phyloP scores from a whole-genome alignment of 352 stramenopile genomes.

The Pythium phragmiticola region DNA sequence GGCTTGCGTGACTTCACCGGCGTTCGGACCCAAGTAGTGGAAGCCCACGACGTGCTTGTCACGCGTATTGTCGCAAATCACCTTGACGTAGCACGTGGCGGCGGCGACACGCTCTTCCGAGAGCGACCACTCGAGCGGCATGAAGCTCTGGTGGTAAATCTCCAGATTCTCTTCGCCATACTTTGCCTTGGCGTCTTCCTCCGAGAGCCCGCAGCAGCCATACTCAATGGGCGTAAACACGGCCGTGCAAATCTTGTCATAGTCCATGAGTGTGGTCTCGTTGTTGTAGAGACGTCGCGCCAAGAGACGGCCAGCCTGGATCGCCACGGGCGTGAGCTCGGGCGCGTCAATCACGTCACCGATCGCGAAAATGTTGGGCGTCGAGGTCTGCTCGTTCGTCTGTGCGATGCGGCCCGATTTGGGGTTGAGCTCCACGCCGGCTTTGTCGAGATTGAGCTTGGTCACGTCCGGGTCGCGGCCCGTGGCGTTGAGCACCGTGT shows the following conservation, averaged over 20 bases:
- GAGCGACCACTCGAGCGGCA: constrained; percentile 94
- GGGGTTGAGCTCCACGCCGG: constrained; percentile 85
- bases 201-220: constrained; percentile 94
- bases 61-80: constrained; percentile 90
- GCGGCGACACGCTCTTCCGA: constrained; percentile 52
- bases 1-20: constrained; percentile 94
- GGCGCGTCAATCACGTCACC: constrained; percentile 96
- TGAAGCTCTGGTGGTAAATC: constrained; percentile 96
- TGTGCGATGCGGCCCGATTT: constrained; percentile 92
- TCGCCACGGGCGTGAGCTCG: constrained; percentile 98
- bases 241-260: constrained; percentile 89
- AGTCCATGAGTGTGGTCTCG: constrained; percentile 87
- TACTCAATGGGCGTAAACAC: constrained; percentile 99
- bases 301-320: constrained; percentile 93
- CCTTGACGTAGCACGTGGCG: constrained; percentile 93
- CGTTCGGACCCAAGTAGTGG: constrained; percentile 98
- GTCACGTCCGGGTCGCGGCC: constrained; percentile 92
- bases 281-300: constrained; percentile 91
- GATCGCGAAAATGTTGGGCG: constrained; percentile 96
- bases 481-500: constrained; percentile 96
- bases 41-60: constrained; percentile 94
- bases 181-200: constrained; percentile 92
- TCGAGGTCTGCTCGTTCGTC: constrained; percentile 92
- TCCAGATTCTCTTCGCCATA: constrained; percentile 92
- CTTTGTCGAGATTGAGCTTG: constrained; percentile 87